Evolutionary conservation across 31 red algal species (phyloP), one percentile per base, ranked within the genome.

Genomic region (Bonnemaisonia californica): DNA sequence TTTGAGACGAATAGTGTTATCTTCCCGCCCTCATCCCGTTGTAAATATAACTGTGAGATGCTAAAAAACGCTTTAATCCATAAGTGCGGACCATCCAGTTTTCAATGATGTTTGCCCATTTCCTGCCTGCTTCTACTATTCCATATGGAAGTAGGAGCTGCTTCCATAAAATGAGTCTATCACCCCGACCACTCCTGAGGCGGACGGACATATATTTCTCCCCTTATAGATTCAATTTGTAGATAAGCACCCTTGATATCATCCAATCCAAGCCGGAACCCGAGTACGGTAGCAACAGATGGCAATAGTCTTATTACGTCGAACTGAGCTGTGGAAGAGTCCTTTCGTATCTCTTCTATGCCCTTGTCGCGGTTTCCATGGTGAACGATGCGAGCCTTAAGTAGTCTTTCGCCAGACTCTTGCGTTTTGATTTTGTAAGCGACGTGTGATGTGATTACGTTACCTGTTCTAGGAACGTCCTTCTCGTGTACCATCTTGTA

Each of bases 1-100:
- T 78, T 78, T 3, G 74, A 26, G 2, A 78, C 51, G 2, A 78
- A 21, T 3, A 78, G 9, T 3, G 57, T 23, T 23, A 62, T 62
- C 16, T 32, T 11, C 27, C 54, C 51, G 7, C 33, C 12, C 29
- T 62, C 19, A 36, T 78, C 26, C 27, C 48, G n/a, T 45, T 37
- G 33, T 4, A 34, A 3, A 39, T 48, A 78, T 29, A 78, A 39
- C 28, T 62, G 74, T 13, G 27, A 37, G 3, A 78, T 3, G 27
- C 64, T 11, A 31, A 0, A 0, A 69, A 27, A 32, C 26, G 0
- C 24, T 32, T 9, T 8, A 69, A 5, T 4, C 64, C 24, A 24
- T 34, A 5, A 11, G 22, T 33, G 22, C 8, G 5, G 23, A 69
- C 3, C 64, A 69, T 33, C 13, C 64, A 69, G 24, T 69, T 34